Evolutionary conservation across 116 monocot genomes (phyloP).

Genomic region (Posidonia oceanica): DNA sequence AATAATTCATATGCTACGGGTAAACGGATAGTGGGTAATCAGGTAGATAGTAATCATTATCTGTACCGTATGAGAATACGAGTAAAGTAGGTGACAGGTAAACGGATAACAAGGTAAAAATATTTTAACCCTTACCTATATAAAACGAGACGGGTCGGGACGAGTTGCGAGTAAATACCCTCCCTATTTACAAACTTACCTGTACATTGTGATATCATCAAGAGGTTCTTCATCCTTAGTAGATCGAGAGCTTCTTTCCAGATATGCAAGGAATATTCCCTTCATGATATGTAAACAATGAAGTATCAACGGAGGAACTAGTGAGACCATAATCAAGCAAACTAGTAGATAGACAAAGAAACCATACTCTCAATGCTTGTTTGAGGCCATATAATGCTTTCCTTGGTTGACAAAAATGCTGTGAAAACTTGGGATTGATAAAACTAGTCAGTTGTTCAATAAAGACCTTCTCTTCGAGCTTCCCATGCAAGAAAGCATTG

Average conservation of each 20-base stretch:
- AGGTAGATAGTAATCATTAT: no score
- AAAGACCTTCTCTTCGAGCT: not conserved
- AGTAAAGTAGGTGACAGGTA: no score
- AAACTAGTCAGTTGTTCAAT: not conserved
- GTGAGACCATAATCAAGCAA: not conserved
- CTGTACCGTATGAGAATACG: no score
- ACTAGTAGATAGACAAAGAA: not conserved
- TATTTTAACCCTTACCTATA: no score
- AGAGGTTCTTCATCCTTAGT: not conserved
- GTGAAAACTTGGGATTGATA: not conserved
- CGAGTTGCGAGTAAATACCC: no score
- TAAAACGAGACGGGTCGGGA: no score
- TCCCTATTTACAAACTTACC: not conserved
- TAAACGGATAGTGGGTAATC: no score
- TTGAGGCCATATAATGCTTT: not conserved
- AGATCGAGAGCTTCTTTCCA: not conserved
- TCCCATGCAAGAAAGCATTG: not conserved
- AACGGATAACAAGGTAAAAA: no score
- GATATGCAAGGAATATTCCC: not conserved
- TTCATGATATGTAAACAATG: constrained; percentile 1
- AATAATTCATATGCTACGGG: no score
- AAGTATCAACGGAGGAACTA: not conserved
- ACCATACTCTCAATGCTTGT: not conserved
- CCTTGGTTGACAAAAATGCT: not conserved
- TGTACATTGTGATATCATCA: not conserved